Evolutionary conservation across 2,329 filamentous ascomycete species (phyloP).

Genomic region (Sporothrix variecibatus): DNA sequence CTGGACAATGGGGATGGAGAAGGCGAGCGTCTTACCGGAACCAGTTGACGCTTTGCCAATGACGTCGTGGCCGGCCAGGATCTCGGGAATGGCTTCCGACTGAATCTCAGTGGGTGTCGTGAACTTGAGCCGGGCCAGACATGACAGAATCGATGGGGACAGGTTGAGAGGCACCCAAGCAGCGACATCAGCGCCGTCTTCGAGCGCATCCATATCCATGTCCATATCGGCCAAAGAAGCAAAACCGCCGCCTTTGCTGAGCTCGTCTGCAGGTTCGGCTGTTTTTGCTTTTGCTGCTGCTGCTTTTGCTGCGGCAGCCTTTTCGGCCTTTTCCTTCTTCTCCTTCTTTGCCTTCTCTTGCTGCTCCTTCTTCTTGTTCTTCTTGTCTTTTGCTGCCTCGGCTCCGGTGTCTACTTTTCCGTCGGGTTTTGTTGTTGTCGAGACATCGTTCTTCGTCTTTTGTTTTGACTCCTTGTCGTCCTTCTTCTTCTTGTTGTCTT

Average conservation of each 20-base stretch:
- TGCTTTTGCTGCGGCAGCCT: neutral
- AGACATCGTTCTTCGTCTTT: slow-evolving; percentile 16
- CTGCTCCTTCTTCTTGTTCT: neutral
- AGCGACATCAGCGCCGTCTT: slow-evolving; percentile 68
- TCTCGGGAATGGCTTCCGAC: slow-evolving; percentile 73
- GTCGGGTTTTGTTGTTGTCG: slow-evolving; percentile 28
- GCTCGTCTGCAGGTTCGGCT: slow-evolving; percentile 36
- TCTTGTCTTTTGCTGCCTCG: neutral
- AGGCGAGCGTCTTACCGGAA: slow-evolving; percentile 94
- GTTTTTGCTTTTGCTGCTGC: neutral
- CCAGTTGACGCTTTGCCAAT: slow-evolving; percentile 96
- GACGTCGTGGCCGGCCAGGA: slow-evolving; percentile 82
- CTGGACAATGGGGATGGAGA: slow-evolving; percentile 90
- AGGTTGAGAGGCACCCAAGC: slow-evolving; percentile 77
- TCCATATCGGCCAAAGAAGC: slow-evolving; percentile 53
- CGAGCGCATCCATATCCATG: slow-evolving; percentile 42
- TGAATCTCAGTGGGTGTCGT: slow-evolving; percentile 81
- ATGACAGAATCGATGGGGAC: slow-evolving; percentile 69
- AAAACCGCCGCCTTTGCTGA: slow-evolving; percentile 54
- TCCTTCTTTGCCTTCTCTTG: neutral
- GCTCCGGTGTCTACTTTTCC: neutral
- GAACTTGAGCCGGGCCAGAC: slow-evolving; percentile 80
- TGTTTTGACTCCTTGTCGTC: slow-evolving; percentile 24
- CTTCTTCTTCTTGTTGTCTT: slow-evolving; percentile 25
- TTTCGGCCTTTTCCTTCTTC: slow-evolving; percentile 20